Conservation (phyloP, 2,329 filamentous ascomycete genomes). For the Xylaria arbuscula region DNA sequence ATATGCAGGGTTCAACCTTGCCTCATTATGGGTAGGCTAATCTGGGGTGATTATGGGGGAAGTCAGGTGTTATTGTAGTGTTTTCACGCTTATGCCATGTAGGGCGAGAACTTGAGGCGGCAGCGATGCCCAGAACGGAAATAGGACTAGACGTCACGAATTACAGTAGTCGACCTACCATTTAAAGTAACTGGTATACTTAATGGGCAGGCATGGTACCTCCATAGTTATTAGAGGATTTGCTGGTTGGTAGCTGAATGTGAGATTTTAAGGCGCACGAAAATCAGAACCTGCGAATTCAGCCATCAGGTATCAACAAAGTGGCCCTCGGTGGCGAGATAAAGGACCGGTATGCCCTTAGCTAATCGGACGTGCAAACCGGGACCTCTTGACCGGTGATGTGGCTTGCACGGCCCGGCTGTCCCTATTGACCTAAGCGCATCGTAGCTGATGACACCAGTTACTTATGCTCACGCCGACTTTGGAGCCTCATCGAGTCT, state of each 20-base stretch:
- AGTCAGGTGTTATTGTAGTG: neutral
- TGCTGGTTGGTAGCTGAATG: constrained; percentile 2
- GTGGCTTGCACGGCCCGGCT: constrained; percentile 33
- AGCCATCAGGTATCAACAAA: constrained; percentile 18
- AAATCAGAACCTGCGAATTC: constrained; percentile 23
- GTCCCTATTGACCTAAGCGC: constrained; percentile 13
- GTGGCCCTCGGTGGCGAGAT: constrained; percentile 12
- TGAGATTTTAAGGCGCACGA: constrained; percentile 24
- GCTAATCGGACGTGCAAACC: constrained; percentile 22
- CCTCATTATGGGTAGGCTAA: neutral
- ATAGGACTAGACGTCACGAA: neutral
- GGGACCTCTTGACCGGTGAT: constrained; percentile 25
- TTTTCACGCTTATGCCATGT: neutral
- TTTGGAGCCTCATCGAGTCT: constrained; percentile 19
- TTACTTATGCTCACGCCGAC: constrained; percentile 5
- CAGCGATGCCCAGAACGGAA: neutral
- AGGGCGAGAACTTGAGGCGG: neutral
- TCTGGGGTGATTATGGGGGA: constrained; percentile 4
- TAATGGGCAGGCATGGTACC: neutral
- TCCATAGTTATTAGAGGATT: neutral
- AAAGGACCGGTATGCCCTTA: neutral
- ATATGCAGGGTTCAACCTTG: constrained; percentile 18
- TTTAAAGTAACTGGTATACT: neutral
- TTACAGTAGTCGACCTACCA: neutral
- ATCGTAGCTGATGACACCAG: constrained; percentile 7